Base-by-base conservation (phyloP, 2,329 filamentous ascomycete genomes). In the Ophiocordyceps camponoti-leonardi region DNA sequence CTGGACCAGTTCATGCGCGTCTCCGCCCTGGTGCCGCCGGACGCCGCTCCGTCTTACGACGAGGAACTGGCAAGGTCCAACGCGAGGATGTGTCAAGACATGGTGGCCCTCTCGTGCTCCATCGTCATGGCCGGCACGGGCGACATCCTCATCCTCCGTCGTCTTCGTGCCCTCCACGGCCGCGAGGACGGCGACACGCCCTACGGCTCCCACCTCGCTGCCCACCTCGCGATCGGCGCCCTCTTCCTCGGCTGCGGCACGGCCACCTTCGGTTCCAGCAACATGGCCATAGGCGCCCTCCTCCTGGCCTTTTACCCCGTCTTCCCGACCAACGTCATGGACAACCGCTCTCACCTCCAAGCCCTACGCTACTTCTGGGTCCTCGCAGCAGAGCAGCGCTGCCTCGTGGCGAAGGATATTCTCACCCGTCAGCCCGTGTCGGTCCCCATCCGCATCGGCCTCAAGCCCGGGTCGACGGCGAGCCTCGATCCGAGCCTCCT, bases 321-420 rank as follows among this genome's bases (percentile, higher is more conserved):
- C 19, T 95, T 94, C 59, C 92, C 92, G 0, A 82, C 77, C 11
- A 82, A 78, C 28, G 85, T 96, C 2, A 83, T 94, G 55, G 92
- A 98, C 64, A 96, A 96, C 58, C 83, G 85, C 51, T 87, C 86
- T 12, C 92, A 98, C 56, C 72, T 98, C 6, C 92, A 98, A 66
- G 92, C 93, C 4, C 92, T 98, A 66, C 79, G 93, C 6, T 90
- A 98, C 62, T 84, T 98, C 57, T 98, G 92, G 92, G 90, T 94
- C 12, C 72, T 98, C 4, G 92, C 92, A 1, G 82, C 85, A 0
- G 92, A 98, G 56, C 78, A 86, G 11, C 77, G 93, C 44, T 96
- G 90, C 58, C 73, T 98, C 0, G 77, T 98, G 1, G 77, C 86
- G 18, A 84, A 90, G 49, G 92, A 98, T 53, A 75, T 92, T 3